Evolutionary conservation across 2,329 filamentous ascomycete species (phyloP), one percentile per base, ranked within the genome.

Genomic region (Trichoderma arundinaceum): DNA sequence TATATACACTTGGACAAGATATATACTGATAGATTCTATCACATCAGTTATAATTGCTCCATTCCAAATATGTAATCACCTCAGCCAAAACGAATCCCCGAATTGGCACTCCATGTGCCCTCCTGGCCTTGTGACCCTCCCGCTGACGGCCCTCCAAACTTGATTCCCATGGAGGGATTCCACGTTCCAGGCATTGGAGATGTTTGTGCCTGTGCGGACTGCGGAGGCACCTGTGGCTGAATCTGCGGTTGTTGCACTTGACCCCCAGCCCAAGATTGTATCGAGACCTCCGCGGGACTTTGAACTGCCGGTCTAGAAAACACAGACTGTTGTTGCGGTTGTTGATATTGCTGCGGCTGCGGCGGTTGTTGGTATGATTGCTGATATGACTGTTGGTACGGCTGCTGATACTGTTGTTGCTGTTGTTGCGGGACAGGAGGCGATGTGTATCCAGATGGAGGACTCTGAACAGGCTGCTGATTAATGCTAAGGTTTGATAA

Each of bases 121-220:
- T 71, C 59, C 43, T 69, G 70, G 17, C 71, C 73, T 35, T 71
- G 73, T 44, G 68, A 61, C 70, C 72, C 44, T 44, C 74, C 68
- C 19, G 53, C n/a, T 4, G 61, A 13, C 22, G 63, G 51, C 15
- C 79, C 83, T 1, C 86, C 86, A 76, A 97, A 96, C 65, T 88
- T 89, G 72, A 96, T 95, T 0, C 90, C 91, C 82, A 92, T 89
- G 2, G 90, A 88, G 0, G 92, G 92, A 64, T 87, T 89, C 93
- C 93, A 97, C 75, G 76, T 74, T 7, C 69, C 69, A 9, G 72
- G 68, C 69, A 73, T 72, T 1, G 72, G 70, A 9, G 72, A 71
- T 0, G 79, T 74, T 67, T 77, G 74, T 57, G 79, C 77, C 2
- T 83, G 80, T 64, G 82, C 79, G 0, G 85, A 84, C 49, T 76